These are phyloP conservation scores for Echinosophora koreensis DNA, from an alignment of 306 rosid genomes.

Conservation along the genomic window DNA sequence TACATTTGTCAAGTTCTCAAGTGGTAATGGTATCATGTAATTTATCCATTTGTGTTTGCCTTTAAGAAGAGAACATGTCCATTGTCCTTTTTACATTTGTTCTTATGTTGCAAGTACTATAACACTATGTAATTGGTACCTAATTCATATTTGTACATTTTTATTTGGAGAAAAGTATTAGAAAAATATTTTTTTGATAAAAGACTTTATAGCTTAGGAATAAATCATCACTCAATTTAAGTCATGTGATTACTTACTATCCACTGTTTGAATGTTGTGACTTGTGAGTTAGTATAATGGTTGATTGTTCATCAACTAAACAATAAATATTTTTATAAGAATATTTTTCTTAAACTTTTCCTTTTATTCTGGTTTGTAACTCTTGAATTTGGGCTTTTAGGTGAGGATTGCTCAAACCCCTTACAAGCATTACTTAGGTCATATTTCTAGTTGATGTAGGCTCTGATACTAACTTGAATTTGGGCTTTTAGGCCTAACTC, in stretches of 20 bases:
- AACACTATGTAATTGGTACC: constrained; percentile 21
- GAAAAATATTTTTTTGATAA: background rate
- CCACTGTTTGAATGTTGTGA: no score
- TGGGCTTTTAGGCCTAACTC: no score
- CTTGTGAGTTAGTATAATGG: background rate
- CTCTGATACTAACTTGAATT: no score
- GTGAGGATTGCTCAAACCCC: no score
- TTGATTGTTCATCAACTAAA: background rate
- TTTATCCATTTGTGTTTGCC: constrained; percentile 47
- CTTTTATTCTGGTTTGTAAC: background rate
- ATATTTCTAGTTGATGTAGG: no score
- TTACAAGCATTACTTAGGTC: no score
- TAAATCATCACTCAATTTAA: background rate
- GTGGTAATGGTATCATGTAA: constrained; percentile 27
- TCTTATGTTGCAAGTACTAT: constrained; percentile 41
- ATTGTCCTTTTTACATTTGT: constrained; percentile 54
- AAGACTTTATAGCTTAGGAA: background rate
- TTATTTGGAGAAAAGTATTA: constrained; percentile 11
- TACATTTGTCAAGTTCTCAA: constrained; percentile 40
- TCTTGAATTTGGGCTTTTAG: no score
- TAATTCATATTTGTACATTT: constrained; percentile 10
- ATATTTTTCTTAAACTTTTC: background rate
- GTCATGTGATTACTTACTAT: background rate
- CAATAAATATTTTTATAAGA: background rate
- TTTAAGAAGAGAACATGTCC: constrained; percentile 35